Percentiles rank a stretch among this genome's conserved stretches.
phyloP scores from a whole-genome alignment of 768 basidiomycete genomes.

The Naematelia aurantialba region DNA sequence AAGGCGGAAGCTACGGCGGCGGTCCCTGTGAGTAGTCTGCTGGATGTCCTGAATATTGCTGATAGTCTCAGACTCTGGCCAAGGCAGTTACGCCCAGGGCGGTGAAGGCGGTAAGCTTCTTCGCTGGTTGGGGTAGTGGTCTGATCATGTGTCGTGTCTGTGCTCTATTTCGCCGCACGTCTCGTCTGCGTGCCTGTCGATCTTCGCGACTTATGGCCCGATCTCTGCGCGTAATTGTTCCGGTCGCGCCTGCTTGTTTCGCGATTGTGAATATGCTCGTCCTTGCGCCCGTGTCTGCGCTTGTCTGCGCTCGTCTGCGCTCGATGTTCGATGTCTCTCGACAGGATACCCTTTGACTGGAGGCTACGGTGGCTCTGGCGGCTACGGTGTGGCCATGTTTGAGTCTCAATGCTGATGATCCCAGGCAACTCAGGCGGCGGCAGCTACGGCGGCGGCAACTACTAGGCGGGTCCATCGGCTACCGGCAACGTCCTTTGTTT shows the following conservation, averaged over 20 bases:
- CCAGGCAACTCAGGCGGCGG: not conserved
- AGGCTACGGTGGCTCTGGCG: slow-evolving; percentile 11
- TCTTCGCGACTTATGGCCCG: not conserved
- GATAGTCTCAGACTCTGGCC: slow-evolving; percentile 35
- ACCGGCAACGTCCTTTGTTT: no score
- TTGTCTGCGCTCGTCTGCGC: not conserved
- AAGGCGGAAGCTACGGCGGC: slow-evolving; percentile 31
- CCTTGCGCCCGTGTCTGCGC: not conserved
- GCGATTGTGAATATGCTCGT: not conserved
- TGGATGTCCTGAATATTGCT: slow-evolving; percentile 32
- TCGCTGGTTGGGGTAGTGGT: not conserved
- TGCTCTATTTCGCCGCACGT: not conserved
- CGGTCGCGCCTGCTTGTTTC: not conserved
- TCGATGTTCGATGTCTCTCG: not conserved
- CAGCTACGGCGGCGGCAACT: not conserved
- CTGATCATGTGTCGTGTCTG: slow-evolving; percentile 4
- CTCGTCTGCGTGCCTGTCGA: not conserved
- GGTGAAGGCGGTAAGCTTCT: slow-evolving; percentile 23
- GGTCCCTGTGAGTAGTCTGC: slow-evolving; percentile 23
- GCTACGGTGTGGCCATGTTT: slow-evolving; percentile 15
- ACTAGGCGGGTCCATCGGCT: not conserved
- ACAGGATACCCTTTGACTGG: not conserved
- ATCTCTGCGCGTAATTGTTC: not conserved
- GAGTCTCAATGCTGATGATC: not conserved
- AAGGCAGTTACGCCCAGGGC: slow-evolving; percentile 23